phyloP scores from a whole-genome alignment of 2,329 filamentous ascomycete species.

The Pseudogymnoascus sp. region DNA sequence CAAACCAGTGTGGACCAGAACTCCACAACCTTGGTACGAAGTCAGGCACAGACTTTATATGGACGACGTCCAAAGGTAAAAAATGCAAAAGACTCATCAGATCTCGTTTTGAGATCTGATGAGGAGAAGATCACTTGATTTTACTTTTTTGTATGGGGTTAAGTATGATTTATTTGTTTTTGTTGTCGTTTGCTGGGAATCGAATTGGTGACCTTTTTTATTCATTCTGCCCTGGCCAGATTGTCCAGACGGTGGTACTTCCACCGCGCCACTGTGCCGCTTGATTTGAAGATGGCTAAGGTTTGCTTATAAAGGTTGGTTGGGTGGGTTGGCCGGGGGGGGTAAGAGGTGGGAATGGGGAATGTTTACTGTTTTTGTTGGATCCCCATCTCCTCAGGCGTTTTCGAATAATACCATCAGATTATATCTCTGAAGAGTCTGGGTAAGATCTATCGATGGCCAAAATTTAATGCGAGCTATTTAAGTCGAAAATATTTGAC shows the following conservation, averaged over 20 bases:
- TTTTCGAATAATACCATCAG: neutral
- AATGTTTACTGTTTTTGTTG: neutral
- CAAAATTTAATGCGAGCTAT: neutral
- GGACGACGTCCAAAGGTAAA: neutral
- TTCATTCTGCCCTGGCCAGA: slow-evolving; percentile 6
- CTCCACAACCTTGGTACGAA: neutral
- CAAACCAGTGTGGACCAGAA: neutral
- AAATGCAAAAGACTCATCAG: neutral
- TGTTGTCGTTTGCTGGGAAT: neutral
- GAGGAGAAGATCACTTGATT: slow-evolving; percentile 4
- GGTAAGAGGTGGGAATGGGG: neutral
- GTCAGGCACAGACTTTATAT: neutral
- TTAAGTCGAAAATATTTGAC: neutral
- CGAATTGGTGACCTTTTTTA: neutral
- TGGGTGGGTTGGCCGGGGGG: neutral
- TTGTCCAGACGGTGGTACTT: slow-evolving; percentile 4
- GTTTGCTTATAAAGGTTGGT: neutral
- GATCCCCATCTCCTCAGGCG: neutral
- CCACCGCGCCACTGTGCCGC: slow-evolving; percentile 2
- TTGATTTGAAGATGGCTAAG: neutral
- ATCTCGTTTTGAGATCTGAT: slow-evolving; percentile 1
- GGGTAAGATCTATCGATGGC: too few species aligned
- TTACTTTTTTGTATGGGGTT: neutral
- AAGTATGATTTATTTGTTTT: neutral
- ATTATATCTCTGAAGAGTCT: too few species aligned